Evolutionary conservation across 2,329 filamentous ascomycete species (phyloP), one percentile per base, ranked within the genome.

Genomic region (Ascochyta viciae-villosae): DNA sequence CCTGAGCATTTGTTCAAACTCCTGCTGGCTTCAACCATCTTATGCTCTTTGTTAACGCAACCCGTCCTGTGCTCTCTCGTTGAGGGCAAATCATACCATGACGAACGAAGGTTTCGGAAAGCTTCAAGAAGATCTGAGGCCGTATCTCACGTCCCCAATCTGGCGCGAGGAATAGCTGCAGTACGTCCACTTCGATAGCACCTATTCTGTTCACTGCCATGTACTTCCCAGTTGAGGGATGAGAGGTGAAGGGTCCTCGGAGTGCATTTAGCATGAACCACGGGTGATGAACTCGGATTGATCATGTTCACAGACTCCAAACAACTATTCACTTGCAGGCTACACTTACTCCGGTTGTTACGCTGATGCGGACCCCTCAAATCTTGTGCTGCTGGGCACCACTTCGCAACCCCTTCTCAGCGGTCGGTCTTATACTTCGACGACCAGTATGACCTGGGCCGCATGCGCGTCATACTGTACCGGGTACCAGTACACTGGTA

Each of bases 401-500:
- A 31, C 7, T 15, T 24, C 34, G 12, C 35, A 16, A 37, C 33
- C 33, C 15, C 46, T 49, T 1, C n/a, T 49, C 7, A 49, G 34
- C 22, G 37, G 34, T 4, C 24, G 26, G 37, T 40, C 23, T 23
- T 29, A 15, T 16, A 23, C 23, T 4, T 40, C 35, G 16, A 33
- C 35, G 15, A 31, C 35, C 4, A 13, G 19, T 6, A 49, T 41
- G 46, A 49, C 35, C 10, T 49, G 46, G 46, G 16, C 23, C 4
- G 23, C 35, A 23, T 49, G 46, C 26, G 33, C 46, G 13, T 41
- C 35, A 15, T 49, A 16, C 35, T 49, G 46, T 34, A 19, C 8
- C 35, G 27, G 35, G 15, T 49, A 40, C 22, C 46, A 49, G 16
- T 49, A 49, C 29, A 35, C 46, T 23, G 37, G 46, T n/a, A 31